Percentiles rank a stretch among this genome's conserved stretches.
These are phyloP conservation scores for Quercus tomentella DNA, from an alignment of 331 rosid species.

Conservation along the genomic window DNA sequence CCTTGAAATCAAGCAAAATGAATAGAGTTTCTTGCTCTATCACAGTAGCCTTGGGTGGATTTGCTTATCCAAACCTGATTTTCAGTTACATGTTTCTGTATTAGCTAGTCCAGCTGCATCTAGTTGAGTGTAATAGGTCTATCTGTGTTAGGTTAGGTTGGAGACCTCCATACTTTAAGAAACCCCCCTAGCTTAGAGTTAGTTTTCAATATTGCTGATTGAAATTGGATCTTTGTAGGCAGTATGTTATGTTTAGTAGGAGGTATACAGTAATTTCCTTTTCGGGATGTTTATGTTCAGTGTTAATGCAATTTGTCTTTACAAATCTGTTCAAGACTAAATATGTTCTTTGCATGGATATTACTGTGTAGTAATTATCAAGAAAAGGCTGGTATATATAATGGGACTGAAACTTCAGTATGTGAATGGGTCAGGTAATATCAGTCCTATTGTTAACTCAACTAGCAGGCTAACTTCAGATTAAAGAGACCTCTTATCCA, in stretches of 20 bases:
- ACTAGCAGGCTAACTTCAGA: not conserved
- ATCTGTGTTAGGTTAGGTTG: slow-evolving; percentile 34
- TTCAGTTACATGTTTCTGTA: slow-evolving; percentile 13
- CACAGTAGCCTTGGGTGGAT: slow-evolving; percentile 1
- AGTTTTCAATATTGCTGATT: not conserved
- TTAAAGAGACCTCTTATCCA: not conserved
- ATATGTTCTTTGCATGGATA: not conserved
- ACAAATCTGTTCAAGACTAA: not conserved
- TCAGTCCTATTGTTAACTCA: not conserved
- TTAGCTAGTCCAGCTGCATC: slow-evolving; percentile 2
- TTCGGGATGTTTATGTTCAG: not conserved
- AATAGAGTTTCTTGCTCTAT: slow-evolving; percentile 16
- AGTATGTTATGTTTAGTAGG: not conserved
- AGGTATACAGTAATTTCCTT: not conserved
- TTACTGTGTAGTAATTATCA: not conserved
- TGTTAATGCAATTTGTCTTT: not conserved
- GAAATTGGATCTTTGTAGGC: not conserved
- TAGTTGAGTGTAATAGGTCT: slow-evolving; percentile 9
- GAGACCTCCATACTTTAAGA: not conserved
- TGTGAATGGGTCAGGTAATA: not conserved
- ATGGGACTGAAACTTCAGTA: not conserved
- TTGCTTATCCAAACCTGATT: slow-evolving; percentile 14
- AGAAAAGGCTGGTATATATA: not conserved
- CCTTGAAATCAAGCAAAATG: slow-evolving; percentile 57
- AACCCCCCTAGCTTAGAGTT: not conserved